phyloP scores from a whole-genome alignment of 2,329 filamentous ascomycete species.

The Stemphylium lycopersici region DNA sequence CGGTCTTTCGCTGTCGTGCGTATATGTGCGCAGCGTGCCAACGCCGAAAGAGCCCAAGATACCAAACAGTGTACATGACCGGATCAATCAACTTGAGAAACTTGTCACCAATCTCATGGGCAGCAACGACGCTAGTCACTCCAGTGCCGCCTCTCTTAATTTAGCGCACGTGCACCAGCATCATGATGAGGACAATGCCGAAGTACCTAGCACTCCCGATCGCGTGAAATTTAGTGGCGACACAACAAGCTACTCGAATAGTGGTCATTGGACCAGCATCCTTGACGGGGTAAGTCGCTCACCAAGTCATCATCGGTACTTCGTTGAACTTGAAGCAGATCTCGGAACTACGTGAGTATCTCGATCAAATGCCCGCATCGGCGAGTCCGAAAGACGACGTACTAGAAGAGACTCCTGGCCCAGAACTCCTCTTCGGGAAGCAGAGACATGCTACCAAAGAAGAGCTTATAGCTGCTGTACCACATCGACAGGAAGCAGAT shows the following conservation, averaged over 20 bases:
- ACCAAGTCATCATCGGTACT: background rate
- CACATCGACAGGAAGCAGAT: slow-evolving; percentile 33
- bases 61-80: slow-evolving; percentile 42
- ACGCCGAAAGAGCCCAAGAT: slow-evolving; percentile 29
- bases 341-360: slow-evolving; percentile 40
- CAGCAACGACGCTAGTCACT: slow-evolving; percentile 21
- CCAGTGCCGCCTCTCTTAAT: slow-evolving; percentile 2
- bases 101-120: slow-evolving; percentile 46
- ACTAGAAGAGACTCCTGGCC: slow-evolving; percentile 25
- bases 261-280: slow-evolving; percentile 47
- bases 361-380: slow-evolving; percentile 39
- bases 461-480: slow-evolving; percentile 39
- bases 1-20: slow-evolving; percentile 44
- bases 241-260: slow-evolving; percentile 40
- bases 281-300: slow-evolving; percentile 39
- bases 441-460: slow-evolving; percentile 35
- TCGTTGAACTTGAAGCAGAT: slow-evolving; percentile 26
- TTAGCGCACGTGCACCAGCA: slow-evolving; percentile 13
- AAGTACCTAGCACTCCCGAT: slow-evolving; percentile 34
- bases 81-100: slow-evolving; percentile 46
- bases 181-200: slow-evolving; percentile 8
- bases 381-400: slow-evolving; percentile 20
- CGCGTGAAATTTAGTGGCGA: slow-evolving; percentile 38
- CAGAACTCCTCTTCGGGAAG: slow-evolving; percentile 40
- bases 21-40: slow-evolving; percentile 32